phyloP scores from a whole-genome alignment of 805 yeast genomes.

The Saturnispora saitoi region DNA sequence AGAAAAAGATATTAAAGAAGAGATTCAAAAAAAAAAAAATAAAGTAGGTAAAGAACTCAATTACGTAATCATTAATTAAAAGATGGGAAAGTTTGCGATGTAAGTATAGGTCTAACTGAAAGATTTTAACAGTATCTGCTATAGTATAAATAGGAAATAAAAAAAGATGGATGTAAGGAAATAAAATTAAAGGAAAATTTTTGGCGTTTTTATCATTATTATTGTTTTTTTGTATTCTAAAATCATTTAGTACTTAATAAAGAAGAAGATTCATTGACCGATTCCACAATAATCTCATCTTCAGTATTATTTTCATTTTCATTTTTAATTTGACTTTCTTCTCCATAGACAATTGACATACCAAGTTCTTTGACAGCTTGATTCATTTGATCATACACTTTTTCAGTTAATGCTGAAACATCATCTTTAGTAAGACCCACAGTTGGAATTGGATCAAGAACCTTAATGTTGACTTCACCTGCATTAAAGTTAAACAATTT shows the following conservation, averaged over 20 bases:
- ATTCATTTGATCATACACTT: constrained; percentile 53
- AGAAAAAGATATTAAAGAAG: no score
- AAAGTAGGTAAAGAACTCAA: no score
- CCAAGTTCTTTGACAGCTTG: constrained; percentile 34
- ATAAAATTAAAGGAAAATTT: not conserved
- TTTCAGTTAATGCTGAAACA: constrained; percentile 49
- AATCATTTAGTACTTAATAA: constrained; percentile 1
- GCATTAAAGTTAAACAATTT: constrained; percentile 54
- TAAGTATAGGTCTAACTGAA: no score
- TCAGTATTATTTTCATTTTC: constrained; percentile 1
- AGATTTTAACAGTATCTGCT: no score
- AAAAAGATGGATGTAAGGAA: not conserved
- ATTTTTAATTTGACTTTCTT: not conserved
- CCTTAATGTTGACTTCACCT: constrained; percentile 72
- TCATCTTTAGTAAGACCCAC: constrained; percentile 62
- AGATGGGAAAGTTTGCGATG: no score
- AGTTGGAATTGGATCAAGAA: constrained; percentile 74
- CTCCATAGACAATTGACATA: constrained; percentile 30
- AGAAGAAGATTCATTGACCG: constrained; percentile 9
- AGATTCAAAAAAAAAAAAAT: no score
- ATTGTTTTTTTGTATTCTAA: no score
- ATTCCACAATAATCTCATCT: constrained; percentile 2
- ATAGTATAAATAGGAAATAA: no score
- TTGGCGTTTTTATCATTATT: no score
- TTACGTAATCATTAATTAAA: no score